Evolutionary conservation across 2,329 filamentous ascomycete genomes (phyloP).

Genomic region (Cladorrhinum sp.): DNA sequence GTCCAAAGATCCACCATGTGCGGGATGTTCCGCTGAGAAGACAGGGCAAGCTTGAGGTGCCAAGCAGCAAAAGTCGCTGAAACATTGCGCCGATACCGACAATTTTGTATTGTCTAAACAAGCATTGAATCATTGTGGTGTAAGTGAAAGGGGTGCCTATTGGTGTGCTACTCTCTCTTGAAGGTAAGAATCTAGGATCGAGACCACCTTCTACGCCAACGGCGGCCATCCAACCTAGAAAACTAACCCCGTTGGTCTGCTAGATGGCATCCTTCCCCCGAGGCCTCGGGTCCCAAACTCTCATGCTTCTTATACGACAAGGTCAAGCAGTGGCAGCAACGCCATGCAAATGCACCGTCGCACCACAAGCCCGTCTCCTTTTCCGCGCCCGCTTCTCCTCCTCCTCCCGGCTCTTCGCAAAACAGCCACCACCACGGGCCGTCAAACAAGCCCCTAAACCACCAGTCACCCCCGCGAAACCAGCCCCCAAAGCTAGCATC

Average conservation of each 20-base stretch:
- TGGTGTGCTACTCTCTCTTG: background rate
- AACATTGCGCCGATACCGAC: slow-evolving; percentile 7
- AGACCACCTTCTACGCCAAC: too few species aligned
- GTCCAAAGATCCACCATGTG: background rate
- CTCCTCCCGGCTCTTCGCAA: slow-evolving; percentile 3
- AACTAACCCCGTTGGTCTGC: background rate
- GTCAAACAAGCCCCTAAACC: slow-evolving; percentile 3
- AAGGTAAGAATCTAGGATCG: background rate
- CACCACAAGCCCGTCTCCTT: background rate
- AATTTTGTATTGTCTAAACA: background rate
- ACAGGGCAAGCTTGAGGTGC: background rate
- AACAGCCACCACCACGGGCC: background rate
- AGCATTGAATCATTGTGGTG: background rate
- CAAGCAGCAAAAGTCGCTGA: background rate
- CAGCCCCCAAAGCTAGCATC: background rate
- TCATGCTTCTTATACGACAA: slow-evolving; percentile 4
- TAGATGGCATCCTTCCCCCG: slow-evolving; percentile 10
- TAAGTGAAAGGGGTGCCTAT: background rate
- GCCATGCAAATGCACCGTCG: background rate
- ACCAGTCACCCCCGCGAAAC: background rate
- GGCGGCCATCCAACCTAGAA: too few species aligned
- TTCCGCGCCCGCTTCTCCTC: slow-evolving; percentile 4
- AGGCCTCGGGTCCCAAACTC: slow-evolving; percentile 2
- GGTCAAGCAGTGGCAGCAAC: background rate
- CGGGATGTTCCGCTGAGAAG: background rate